phyloP scores from a whole-genome alignment of 169 alveolate genomes.

The Plasmodium chabaudi region DNA sequence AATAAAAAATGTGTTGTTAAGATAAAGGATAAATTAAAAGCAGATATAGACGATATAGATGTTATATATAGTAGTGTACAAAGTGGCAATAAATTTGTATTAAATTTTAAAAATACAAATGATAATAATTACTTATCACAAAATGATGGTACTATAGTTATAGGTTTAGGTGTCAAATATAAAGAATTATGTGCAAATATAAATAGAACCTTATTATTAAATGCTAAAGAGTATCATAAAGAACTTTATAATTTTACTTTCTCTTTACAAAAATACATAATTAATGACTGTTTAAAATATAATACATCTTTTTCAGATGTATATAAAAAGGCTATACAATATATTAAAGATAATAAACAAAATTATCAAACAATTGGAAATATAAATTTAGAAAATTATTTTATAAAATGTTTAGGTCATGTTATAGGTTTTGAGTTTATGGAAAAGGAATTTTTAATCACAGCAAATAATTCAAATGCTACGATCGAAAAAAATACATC shows the following conservation, averaged over 20 bases:
- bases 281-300: constrained; percentile 76
- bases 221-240: constrained; percentile 83
- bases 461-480: constrained; percentile 57
- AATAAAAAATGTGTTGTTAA: constrained; percentile 81
- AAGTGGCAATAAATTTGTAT: constrained; percentile 82
- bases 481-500: constrained; percentile 86
- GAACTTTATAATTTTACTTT: constrained; percentile 82
- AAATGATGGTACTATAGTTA: constrained; percentile 83
- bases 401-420: constrained; percentile 89
- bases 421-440: constrained; percentile 91
- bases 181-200: constrained; percentile 83
- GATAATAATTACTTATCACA: constrained; percentile 81
- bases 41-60: constrained; percentile 81
- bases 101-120: constrained; percentile 81
- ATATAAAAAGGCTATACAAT: constrained; percentile 78
- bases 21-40: constrained; percentile 80
- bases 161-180: constrained; percentile 84
- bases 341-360: constrained; percentile 70
- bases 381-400: constrained; percentile 75
- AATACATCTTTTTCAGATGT: constrained; percentile 79
- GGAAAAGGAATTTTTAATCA: constrained; percentile 79
- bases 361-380: constrained; percentile 2
- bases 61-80: constrained; percentile 85
- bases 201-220: constrained; percentile 84
- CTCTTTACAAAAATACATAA: constrained; percentile 77